These are phyloP conservation scores for Physaria fendleri DNA, from an alignment of 345 rosid species.

Conservation along the genomic window DNA sequence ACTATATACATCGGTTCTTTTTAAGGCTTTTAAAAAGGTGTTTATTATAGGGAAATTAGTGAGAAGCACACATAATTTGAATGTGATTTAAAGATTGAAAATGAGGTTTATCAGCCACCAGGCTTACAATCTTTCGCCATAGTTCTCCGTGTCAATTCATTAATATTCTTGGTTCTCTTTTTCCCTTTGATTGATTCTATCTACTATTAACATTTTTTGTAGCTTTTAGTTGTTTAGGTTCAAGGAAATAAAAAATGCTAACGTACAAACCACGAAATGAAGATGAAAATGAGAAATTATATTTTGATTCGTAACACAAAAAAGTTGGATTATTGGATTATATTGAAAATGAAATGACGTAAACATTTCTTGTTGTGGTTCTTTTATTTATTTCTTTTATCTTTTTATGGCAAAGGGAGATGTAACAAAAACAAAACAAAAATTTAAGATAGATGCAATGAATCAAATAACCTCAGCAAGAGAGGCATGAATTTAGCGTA, in stretches of 20 bases:
- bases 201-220: not conserved
- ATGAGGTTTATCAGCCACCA: slow-evolving; percentile 17
- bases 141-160: not conserved
- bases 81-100: slow-evolving; percentile 20
- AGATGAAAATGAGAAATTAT: not conserved
- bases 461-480: slow-evolving; percentile 9
- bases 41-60: not conserved
- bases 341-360: not conserved
- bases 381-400: not conserved
- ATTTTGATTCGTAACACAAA: not conserved
- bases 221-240: not conserved
- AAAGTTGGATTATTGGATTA: too few species aligned
- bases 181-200: not conserved
- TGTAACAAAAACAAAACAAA: slow-evolving; percentile 6
- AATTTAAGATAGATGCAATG: slow-evolving; percentile 22
- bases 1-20: not conserved
- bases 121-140: slow-evolving; percentile 15
- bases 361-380: not conserved
- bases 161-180: not conserved
- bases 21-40: not conserved
- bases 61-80: slow-evolving; percentile 27
- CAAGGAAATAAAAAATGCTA: not conserved
- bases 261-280: not conserved
- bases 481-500: slow-evolving; percentile 18
- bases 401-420: slow-evolving; percentile 11